Evolutionary conservation across 805 yeast genomes (phyloP).

Genomic region (Vanderwaltozyma yarrowii): DNA sequence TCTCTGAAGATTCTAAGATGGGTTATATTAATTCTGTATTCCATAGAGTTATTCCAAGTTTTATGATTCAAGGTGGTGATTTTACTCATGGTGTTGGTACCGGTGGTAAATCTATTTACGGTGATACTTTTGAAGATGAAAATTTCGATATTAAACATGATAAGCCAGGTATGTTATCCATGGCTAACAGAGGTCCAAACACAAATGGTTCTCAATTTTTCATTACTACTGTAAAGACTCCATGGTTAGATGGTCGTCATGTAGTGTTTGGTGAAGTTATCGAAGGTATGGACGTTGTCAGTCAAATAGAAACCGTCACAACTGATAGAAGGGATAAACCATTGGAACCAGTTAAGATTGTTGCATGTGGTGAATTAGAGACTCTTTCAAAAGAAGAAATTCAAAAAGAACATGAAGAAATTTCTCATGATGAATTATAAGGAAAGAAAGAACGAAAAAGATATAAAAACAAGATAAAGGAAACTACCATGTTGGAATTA

Average conservation of each 20-base stretch:
- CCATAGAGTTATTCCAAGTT: conserved; percentile 92
- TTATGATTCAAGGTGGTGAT: conserved; percentile 96
- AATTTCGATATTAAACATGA: conserved; percentile 61
- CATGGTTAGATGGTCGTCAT: conserved; percentile 85
- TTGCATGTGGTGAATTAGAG: conserved; percentile 9
- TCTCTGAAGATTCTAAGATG: conserved; percentile 79
- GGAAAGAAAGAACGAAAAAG: not conserved
- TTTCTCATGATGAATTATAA: conserved; percentile 4
- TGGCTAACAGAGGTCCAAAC: conserved; percentile 97
- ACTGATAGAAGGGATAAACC: conserved; percentile 7
- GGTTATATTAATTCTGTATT: conserved; percentile 79
- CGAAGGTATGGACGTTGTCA: conserved; percentile 72
- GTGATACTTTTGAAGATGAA: conserved; percentile 59
- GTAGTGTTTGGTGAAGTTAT: conserved; percentile 86
- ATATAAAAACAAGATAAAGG: not conserved
- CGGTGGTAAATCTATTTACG: conserved; percentile 86
- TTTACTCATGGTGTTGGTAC: conserved; percentile 84
- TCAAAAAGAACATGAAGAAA: not conserved
- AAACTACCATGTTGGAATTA: too few relatives aligned
- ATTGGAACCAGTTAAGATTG: conserved; percentile 6
- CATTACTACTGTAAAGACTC: conserved; percentile 62
- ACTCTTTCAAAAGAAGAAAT: conserved; percentile 3
- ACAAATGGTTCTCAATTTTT: conserved; percentile 95
- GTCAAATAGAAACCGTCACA: conserved; percentile 54
- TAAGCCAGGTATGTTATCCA: conserved; percentile 70